Conservation (phyloP, 345 rosid species). For the Salix caprea region DNA sequence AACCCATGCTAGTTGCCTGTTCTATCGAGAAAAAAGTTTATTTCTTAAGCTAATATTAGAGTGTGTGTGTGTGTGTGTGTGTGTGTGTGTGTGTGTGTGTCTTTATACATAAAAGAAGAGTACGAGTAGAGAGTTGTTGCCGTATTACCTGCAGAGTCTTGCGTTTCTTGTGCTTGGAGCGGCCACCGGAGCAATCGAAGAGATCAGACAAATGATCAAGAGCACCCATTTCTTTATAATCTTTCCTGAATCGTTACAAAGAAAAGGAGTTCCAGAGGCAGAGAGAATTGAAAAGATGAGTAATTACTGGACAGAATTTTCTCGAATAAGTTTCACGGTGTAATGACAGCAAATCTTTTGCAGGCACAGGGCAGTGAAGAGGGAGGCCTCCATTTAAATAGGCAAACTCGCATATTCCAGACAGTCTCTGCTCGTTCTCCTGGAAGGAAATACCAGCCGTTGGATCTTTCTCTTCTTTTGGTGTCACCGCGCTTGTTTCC, state of each 20-base stretch:
- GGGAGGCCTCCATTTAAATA: not conserved
- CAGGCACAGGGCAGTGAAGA: not conserved
- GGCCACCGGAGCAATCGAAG: slow-evolving; percentile 65
- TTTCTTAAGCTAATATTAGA: not conserved
- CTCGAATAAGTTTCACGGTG: not conserved
- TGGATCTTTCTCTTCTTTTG: not conserved
- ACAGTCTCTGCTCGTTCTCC: not conserved
- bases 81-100: too few species aligned
- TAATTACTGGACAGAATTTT: not conserved
- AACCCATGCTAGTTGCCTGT: not conserved
- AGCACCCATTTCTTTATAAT: slow-evolving; percentile 56
- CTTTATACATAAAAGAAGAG: not conserved
- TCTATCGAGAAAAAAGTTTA: not conserved
- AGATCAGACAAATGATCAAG: slow-evolving; percentile 76
- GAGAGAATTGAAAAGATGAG: not conserved
- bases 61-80: too few species aligned
- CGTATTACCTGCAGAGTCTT: slow-evolving; percentile 66
- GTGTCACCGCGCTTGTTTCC: not conserved
- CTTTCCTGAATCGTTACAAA: not conserved
- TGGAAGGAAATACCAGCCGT: not conserved
- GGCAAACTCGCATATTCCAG: not conserved
- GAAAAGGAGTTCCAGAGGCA: too few species aligned
- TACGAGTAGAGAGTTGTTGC: too few species aligned
- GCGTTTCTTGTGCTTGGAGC: slow-evolving; percentile 53
- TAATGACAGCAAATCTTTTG: not conserved